Conservation (phyloP, 2,329 filamentous ascomycete species). For the Ascochyta rabiei region DNA sequence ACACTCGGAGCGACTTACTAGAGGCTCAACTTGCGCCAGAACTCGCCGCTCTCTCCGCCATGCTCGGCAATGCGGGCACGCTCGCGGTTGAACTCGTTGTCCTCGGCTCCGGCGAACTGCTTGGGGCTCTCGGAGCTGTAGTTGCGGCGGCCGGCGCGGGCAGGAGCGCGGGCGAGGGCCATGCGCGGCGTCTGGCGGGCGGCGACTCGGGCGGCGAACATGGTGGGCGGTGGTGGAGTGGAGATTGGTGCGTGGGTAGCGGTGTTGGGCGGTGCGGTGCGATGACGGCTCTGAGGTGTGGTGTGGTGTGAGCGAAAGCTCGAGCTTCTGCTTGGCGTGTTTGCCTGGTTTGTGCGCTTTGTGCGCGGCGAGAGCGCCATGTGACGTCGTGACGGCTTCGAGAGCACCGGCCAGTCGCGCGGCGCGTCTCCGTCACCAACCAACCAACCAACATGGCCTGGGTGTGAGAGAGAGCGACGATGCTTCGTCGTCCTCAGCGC, state of each 20-base stretch:
- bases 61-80: constrained; percentile 89
- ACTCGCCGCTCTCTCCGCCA: constrained; percentile 80
- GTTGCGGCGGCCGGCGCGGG: constrained; percentile 72
- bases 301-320: constrained; percentile 16
- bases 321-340: constrained; percentile 30
- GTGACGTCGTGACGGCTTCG: constrained; percentile 31
- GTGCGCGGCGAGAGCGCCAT: constrained; percentile 7
- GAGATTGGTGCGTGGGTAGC: constrained; percentile 32
- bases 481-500: constrained; percentile 13
- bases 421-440: constrained; percentile 19
- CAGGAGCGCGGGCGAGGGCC: constrained; percentile 60
- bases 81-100: constrained; percentile 95
- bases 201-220: constrained; percentile 44
- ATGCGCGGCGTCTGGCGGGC: constrained; percentile 60
- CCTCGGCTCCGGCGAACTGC: constrained; percentile 65
- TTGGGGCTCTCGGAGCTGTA: constrained; percentile 67
- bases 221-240: constrained; percentile 33
- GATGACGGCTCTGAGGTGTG: constrained; percentile 33
- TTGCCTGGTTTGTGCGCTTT: constrained; percentile 24
- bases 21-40: constrained; percentile 95
- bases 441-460: constrained; percentile 2
- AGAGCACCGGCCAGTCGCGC: constrained; percentile 18
- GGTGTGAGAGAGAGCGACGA: constrained; percentile 13
- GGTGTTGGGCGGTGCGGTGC: constrained; percentile 15
- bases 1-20: constrained; percentile 69